Conservation (phyloP, 2,329 filamentous ascomycete species). For the Exophiala calicioides region DNA sequence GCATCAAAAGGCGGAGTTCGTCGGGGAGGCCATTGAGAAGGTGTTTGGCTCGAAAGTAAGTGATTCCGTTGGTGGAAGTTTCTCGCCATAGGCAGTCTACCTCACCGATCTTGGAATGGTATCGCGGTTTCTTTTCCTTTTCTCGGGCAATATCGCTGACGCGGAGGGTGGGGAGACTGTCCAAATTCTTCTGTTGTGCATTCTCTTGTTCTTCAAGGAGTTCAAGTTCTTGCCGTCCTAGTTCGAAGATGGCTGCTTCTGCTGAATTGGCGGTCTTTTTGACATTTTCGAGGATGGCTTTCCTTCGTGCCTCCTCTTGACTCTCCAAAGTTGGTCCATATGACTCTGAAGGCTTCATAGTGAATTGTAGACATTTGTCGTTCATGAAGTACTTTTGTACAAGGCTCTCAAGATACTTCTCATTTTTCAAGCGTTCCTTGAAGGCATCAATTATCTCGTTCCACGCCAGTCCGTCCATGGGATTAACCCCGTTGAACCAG, state of each 20-base stretch:
- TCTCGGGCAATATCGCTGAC: slow-evolving; percentile 84
- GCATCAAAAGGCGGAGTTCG: slow-evolving; percentile 79
- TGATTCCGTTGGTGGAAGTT: slow-evolving; percentile 90
- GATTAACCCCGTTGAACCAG: slow-evolving; percentile 95
- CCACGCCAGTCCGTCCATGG: slow-evolving; percentile 88
- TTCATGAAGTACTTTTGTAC: slow-evolving; percentile 89
- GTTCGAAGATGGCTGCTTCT: slow-evolving; percentile 67
- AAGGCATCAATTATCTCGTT: slow-evolving; percentile 85
- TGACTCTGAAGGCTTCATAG: slow-evolving; percentile 80
- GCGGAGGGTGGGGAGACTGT: slow-evolving; percentile 82
- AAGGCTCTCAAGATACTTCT: slow-evolving; percentile 78
- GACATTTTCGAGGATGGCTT: slow-evolving; percentile 52
- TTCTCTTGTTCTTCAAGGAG: slow-evolving; percentile 81
- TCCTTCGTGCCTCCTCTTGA: slow-evolving; percentile 76
- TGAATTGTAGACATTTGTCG: slow-evolving; percentile 84
- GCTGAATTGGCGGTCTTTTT: slow-evolving; percentile 69
- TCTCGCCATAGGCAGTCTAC: slow-evolving; percentile 85
- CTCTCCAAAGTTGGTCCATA: slow-evolving; percentile 72
- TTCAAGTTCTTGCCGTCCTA: slow-evolving; percentile 76
- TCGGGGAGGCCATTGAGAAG: slow-evolving; percentile 76
- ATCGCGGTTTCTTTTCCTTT: slow-evolving; percentile 71
- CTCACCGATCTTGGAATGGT: slow-evolving; percentile 58
- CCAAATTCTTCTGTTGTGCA: slow-evolving; percentile 79
- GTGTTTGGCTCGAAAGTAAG: slow-evolving; percentile 91
- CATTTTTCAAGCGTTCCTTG: slow-evolving; percentile 68